Conservation (phyloP, 441 rosid species). For the Populus hybrid region DNA sequence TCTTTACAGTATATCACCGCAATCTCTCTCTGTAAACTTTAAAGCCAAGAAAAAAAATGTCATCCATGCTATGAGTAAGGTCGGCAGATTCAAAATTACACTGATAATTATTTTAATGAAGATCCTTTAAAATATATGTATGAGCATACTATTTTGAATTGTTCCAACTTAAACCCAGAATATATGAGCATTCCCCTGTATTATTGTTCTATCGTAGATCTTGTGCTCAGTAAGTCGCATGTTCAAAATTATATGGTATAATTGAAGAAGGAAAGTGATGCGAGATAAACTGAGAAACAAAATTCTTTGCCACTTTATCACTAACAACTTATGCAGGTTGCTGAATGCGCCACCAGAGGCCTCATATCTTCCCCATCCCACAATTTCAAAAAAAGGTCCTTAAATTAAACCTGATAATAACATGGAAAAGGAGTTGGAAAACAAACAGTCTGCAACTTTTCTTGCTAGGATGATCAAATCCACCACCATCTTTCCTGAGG, state of each 20-base stretch:
- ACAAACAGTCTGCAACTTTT: slow-evolving; percentile 13
- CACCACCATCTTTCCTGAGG: slow-evolving; percentile 8
- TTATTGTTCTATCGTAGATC: not conserved
- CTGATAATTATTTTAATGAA: not conserved
- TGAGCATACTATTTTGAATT: not conserved
- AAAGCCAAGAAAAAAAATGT: not conserved
- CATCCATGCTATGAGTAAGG: not conserved
- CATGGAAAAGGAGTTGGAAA: not conserved
- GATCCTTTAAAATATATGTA: not conserved
- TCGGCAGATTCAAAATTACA: not conserved
- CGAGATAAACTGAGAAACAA: not conserved
- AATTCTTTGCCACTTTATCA: not conserved
- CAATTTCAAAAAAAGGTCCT: not conserved
- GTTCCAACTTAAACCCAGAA: not conserved
- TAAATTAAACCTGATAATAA: not conserved
- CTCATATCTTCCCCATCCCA: not conserved
- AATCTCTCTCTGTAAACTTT: not conserved
- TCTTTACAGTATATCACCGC: not conserved
- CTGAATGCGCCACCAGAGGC: not conserved
- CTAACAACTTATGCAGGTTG: not conserved
- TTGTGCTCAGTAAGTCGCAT: not conserved
- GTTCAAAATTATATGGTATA: not conserved
- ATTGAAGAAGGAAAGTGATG: not conserved
- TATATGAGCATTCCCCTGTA: not conserved
- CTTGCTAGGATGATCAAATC: slow-evolving; percentile 11